A percentile compares a stretch with the other conserved stretches of the same genome.
These are phyloP conservation scores for Emergomyces pasteurianus DNA, from an alignment of 2,329 filamentous ascomycete genomes.

Conservation along the genomic window DNA sequence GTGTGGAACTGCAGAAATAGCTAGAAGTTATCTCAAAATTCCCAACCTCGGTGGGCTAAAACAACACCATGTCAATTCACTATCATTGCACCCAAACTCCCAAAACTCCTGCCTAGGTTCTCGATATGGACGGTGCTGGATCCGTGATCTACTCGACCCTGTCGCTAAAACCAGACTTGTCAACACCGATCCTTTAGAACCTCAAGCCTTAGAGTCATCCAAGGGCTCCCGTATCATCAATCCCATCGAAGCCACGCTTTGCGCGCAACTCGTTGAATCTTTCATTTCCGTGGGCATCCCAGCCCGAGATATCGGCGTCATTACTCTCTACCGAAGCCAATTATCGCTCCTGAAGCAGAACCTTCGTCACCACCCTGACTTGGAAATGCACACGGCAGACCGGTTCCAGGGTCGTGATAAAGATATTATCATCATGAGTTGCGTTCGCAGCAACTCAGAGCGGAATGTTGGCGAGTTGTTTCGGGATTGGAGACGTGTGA, in stretches of 20 bases:
- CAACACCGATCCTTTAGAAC: slow-evolving; percentile 68
- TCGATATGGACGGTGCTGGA: slow-evolving; percentile 53
- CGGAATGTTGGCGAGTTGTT: slow-evolving; percentile 80
- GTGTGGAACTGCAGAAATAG: slow-evolving; percentile 70
- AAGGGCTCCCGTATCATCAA: slow-evolving; percentile 84
- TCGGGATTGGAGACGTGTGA: slow-evolving; percentile 84
- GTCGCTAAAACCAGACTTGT: slow-evolving; percentile 68
- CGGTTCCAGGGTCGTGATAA: slow-evolving; percentile 96
- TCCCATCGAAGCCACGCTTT: slow-evolving; percentile 63
- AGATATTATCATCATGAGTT: slow-evolving; percentile 74
- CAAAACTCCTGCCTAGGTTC: slow-evolving; percentile 45
- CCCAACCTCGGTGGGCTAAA: slow-evolving; percentile 50
- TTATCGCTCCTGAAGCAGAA: slow-evolving; percentile 67
- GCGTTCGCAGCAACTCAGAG: slow-evolving; percentile 76
- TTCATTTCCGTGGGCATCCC: slow-evolving; percentile 66
- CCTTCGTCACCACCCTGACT: slow-evolving; percentile 48
- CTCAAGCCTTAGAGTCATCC: slow-evolving; percentile 48
- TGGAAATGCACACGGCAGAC: slow-evolving; percentile 96
- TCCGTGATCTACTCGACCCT: slow-evolving; percentile 58
- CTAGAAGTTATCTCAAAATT: slow-evolving; percentile 54
- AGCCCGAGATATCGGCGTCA: slow-evolving; percentile 71
- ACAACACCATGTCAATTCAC: slow-evolving; percentile 38
- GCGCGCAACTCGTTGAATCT: slow-evolving; percentile 66
- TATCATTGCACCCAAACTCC: slow-evolving; percentile 4
- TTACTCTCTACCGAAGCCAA: slow-evolving; percentile 93